Conservation (phyloP, 495 filamentous ascomycete genomes). For the Parathielavia appendiculata region DNA sequence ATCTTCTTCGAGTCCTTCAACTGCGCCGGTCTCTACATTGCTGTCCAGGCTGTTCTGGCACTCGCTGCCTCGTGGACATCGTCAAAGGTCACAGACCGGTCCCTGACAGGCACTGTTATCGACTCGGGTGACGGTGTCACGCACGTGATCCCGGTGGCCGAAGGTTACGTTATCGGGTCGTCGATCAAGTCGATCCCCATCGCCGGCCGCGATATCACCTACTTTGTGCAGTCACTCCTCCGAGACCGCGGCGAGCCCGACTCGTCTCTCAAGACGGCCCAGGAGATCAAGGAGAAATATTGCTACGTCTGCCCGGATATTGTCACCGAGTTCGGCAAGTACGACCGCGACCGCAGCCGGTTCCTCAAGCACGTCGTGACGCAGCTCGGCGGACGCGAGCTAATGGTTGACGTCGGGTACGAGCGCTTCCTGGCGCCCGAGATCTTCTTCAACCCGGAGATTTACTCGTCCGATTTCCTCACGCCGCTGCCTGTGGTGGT, state of each 20-base stretch:
- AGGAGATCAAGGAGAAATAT: constrained; percentile 95
- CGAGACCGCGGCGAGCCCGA: constrained; percentile 95
- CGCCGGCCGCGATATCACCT: constrained; percentile 94
- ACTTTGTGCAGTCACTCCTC: constrained; percentile 93
- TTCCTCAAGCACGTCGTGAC: constrained; percentile 85
- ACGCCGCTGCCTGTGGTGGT: constrained; percentile 91
- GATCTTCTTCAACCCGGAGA: constrained; percentile 99
- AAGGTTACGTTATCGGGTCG: constrained; percentile 97
- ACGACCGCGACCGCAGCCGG: constrained; percentile 83
- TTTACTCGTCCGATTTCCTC: constrained; percentile 96
- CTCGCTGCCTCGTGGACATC: constrained; percentile 97
- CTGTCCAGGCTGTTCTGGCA: constrained; percentile 93
- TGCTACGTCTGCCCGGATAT: constrained; percentile 98
- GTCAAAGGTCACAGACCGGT: constrained; percentile 92
- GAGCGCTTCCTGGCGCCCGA: constrained; percentile 97
- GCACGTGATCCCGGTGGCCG: constrained; percentile 96
- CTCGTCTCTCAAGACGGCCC: constrained; percentile 93
- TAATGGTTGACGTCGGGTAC: constrained; percentile 89
- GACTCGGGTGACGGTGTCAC: constrained; percentile 98
- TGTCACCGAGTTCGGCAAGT: constrained; percentile 92
- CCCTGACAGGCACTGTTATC: constrained; percentile 95
- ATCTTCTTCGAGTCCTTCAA: constrained; percentile 99
- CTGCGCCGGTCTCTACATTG: constrained; percentile 97
- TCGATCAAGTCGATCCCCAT: constrained; percentile 99
- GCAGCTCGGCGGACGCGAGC: constrained; percentile 78